Evolutionary conservation across 2,329 filamentous ascomycete genomes (phyloP), one percentile per base, ranked within the genome.

Genomic region (Scedosporium dehoogii): DNA sequence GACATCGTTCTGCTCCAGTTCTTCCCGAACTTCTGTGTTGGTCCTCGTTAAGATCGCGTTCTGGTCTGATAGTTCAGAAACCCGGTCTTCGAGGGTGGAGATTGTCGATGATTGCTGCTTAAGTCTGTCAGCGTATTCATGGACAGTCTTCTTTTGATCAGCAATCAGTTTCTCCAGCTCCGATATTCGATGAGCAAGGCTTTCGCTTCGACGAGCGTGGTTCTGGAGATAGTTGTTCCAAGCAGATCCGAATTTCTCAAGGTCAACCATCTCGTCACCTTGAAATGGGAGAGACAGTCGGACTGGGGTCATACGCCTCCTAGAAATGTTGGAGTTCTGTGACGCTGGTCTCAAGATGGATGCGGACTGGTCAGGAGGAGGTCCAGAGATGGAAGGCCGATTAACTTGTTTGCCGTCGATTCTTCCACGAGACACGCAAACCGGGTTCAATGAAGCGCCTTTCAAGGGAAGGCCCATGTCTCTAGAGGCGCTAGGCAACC

Each of bases 1-100:
- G 1, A 67, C 64, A 4, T 69, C 69, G 1, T 73, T 68, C 0
- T 67, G 63, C 3, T 67, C 63, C 1, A 76, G 64, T 29, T 76
- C 67, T 4, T 63, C 56, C 1, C 65, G 64, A 18, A 76, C 63
- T 21, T 64, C 64, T 12, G 66, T 46, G 1, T 73, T 70, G 18
- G 72, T 64, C 12, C 65, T 63, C 5, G 67, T 57, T 6, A 70
- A 63, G 6, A 65, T 59, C 3, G 70, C 41, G 3, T 66, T 63
- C 59, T 73, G 58, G 65, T 70, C 66, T 57, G 69, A 33, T 4
- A 74, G 59, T 12, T 70, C 63, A 10, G 70, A 65, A 48, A 69
- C 70, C 16, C 67, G 66, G 5, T 67, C 59, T 44, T 70, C 62
- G 5, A 78, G 65, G 2, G 66, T 61, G 2, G 62, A 51, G n/a